Base-by-base conservation (phyloP, 768 basidiomycete species). In the Pisolithus microcarpus region DNA sequence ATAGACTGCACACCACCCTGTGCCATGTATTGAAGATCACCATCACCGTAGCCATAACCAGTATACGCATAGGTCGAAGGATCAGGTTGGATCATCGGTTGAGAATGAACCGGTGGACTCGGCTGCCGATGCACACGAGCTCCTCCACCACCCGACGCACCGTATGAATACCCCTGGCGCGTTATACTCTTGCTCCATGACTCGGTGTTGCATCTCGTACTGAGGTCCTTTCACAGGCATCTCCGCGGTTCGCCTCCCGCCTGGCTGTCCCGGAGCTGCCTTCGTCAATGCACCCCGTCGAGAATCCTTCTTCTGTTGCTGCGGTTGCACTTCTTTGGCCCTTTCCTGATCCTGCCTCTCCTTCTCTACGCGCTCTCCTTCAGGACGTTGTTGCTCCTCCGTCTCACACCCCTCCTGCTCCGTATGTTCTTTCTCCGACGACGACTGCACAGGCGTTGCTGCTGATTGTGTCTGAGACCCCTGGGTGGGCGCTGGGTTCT, bases 131-230 rank as follows among this genome's bases (percentile, higher is more conserved):
- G 59, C 44, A 55, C 55, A 38, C 60, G 61, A 37, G 58, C 21
- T 50, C 57, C 37, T 34, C 56, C 50, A 37, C 43, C 54, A 15
- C 62, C 48, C 6, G 66, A 59, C 2, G 63, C 40, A 3, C 60
- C 58, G 51, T 67, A 65, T n/a, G 52, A 51, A 15, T 64, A 62
- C 4, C 50, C n/a, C 58, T 43, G 67, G 58, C 8, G 72, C 75
- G 45, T 75, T 74, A 56, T 89, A 88, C 63, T 95, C 91, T 59
- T 93, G 86, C 65, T 93, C 89, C 78, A 97, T 91, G 46, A 85
- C 88, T 21, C 87, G 82, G 65, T 91, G 87, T 65, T 97, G 94
- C 80, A 89, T 85, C 61, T 95, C 94, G 63, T 95, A 97, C 60
- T 91, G 87, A 37, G 94, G 91, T 5, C 88, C 82, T 55, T 84